Evolutionary conservation across 2,329 filamentous ascomycete genomes (phyloP), one percentile per base, ranked within the genome.

Genomic region (Arachnopeziza araneosa): DNA sequence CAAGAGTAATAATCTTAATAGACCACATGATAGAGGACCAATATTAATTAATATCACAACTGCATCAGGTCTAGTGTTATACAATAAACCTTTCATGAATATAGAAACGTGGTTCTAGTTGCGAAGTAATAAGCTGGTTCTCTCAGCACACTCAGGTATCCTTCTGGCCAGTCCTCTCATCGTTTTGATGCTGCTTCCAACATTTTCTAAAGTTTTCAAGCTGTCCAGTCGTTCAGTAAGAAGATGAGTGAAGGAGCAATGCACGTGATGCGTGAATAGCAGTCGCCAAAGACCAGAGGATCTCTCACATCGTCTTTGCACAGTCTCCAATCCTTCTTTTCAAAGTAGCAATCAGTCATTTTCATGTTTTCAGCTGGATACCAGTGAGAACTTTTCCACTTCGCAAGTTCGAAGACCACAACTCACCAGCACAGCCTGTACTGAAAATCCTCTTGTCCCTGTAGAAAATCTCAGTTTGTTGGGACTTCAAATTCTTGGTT

Each of bases 401-500:
- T 12, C 48, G 21, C 17, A 19, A 44, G 19, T 23, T 32, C 22
- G 10, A 44, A 22, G 7, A 63, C 50, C n/a, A 36, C 36, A 30
- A 68, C 78, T 72, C 77, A 96, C 93, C 87, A 75, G 92, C 85
- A 72, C 93, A 98, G 60, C 93, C 95, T 2, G 93, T 98, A 79
- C 91, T 96, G 79, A 91, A 96, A 75, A 98, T 98, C 72, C 95
- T 84, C 83, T 96, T 93, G 79, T 98, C 93, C 93, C 93, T 98
- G 73, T 61, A 68, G 32, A 14, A 48, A 55, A n/a, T 30, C 22
- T 51, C 12, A 56, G 22, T 22, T 50, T 22, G 10, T 30, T 23
- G 24, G 17, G 22, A 30, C 19, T 21, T 30, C 17, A n/a, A n/a
- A 26, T 54, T n/a, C 10, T 30, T 24, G 4, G 30, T 32, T 21